Percentiles rank a stretch among this genome's conserved stretches.
phyloP scores from a whole-genome alignment of 345 rosid genomes.

The Citrus trifoliata region DNA sequence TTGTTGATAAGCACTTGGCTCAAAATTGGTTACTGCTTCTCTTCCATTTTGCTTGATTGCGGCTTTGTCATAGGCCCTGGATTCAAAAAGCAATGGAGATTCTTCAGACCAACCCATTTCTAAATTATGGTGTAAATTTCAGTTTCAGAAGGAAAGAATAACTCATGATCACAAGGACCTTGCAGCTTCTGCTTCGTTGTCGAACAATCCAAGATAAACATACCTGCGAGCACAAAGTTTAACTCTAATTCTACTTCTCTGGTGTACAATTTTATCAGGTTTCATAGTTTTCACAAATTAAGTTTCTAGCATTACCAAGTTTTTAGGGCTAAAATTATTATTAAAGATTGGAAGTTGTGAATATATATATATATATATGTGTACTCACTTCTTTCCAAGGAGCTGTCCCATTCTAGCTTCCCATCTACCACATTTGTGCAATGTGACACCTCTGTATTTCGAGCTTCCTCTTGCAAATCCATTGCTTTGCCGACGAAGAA shows the following conservation, averaged over 20 bases:
- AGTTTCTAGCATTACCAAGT: too few species aligned
- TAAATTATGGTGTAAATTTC: neutral
- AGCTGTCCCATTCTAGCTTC: slow-evolving; percentile 63
- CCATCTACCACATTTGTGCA: slow-evolving; percentile 62
- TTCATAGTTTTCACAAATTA: neutral
- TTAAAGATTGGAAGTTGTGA: too few species aligned
- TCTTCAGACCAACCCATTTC: neutral
- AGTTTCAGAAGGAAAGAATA: neutral
- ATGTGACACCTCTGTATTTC: slow-evolving; percentile 50
- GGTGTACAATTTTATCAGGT: neutral
- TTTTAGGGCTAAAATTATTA: too few species aligned
- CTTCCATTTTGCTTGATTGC: slow-evolving; percentile 49
- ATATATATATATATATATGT: neutral
- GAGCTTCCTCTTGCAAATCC: slow-evolving; percentile 66
- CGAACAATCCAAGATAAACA: slow-evolving; percentile 49
- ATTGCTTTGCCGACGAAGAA: slow-evolving; percentile 61
- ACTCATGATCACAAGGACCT: slow-evolving; percentile 32
- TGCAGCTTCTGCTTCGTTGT: slow-evolving; percentile 57
- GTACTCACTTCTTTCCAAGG: slow-evolving; percentile 57
- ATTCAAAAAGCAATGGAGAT: slow-evolving; percentile 7
- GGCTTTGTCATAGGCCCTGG: slow-evolving; percentile 63
- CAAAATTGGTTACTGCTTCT: slow-evolving; percentile 59
- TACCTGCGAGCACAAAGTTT: slow-evolving; percentile 44
- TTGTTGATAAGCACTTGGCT: slow-evolving; percentile 34
- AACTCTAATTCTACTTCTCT: neutral